These are phyloP conservation scores for Fusarium irregulare DNA, from an alignment of 2,329 filamentous ascomycete species.

Conservation along the genomic window DNA sequence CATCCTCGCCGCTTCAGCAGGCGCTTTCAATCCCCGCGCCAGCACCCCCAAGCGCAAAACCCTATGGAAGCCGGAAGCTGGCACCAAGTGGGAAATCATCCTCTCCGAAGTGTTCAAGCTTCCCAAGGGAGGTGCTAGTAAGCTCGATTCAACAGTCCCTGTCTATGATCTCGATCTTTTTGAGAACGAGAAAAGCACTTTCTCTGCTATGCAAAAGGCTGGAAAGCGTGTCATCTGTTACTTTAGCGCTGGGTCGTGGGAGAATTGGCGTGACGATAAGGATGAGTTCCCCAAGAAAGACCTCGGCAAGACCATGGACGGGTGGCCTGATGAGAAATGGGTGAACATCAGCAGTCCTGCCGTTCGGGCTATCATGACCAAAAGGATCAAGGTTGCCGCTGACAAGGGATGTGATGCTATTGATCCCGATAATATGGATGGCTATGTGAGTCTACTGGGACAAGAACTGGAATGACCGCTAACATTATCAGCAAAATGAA, in stretches of 20 bases:
- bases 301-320: slow-evolving; percentile 67
- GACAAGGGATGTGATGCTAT: slow-evolving; percentile 74
- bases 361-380: slow-evolving; percentile 72
- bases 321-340: slow-evolving; percentile 76
- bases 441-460: slow-evolving; percentile 58
- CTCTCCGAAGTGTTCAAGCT: slow-evolving; percentile 58
- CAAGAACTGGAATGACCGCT: background rate
- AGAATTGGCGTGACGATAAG: slow-evolving; percentile 69
- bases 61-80: slow-evolving; percentile 63
- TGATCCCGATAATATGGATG: slow-evolving; percentile 78
- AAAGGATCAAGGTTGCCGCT: slow-evolving; percentile 66
- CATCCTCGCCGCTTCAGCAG: background rate
- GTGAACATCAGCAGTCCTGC: slow-evolving; percentile 65
- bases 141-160: slow-evolving; percentile 56
- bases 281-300: slow-evolving; percentile 65
- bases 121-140: slow-evolving; percentile 46
- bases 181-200: slow-evolving; percentile 56
- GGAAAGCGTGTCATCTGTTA: slow-evolving; percentile 77
- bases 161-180: slow-evolving; percentile 64
- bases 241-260: slow-evolving; percentile 77
- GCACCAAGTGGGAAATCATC: slow-evolving; percentile 70
- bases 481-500: slow-evolving; percentile 59
- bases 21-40: background rate
- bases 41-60: background rate
- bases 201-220: slow-evolving; percentile 66